phyloP scores from a whole-genome alignment of 176 grass and related monocot genomes.

The Triticum urartu region DNA sequence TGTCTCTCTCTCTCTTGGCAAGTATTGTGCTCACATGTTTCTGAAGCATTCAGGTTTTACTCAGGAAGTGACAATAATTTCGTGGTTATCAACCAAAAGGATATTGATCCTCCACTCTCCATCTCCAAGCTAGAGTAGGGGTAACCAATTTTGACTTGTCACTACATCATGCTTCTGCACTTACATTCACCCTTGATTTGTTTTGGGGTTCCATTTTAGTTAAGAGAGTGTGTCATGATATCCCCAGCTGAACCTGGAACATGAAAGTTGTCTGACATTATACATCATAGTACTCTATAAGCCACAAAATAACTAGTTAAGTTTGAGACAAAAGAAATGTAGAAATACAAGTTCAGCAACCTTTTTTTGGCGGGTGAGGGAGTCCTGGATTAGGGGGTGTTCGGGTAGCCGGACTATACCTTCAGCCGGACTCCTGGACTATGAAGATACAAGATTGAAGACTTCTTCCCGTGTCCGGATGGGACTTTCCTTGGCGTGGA shows the following conservation, averaged over 20 bases:
- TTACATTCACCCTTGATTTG: neutral
- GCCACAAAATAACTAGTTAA: neutral
- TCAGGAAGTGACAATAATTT: constrained; percentile 80
- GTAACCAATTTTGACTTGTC: constrained; percentile 27
- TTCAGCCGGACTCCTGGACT: too few relatives aligned
- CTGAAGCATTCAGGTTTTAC: constrained; percentile 55
- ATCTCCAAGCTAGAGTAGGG: constrained; percentile 90
- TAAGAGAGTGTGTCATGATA: neutral
- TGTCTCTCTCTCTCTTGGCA: neutral
- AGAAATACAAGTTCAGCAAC: neutral
- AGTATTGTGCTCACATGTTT: constrained; percentile 8
- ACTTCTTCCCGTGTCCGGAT: too few relatives aligned
- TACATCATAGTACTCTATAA: neutral
- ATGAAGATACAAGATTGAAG: too few relatives aligned
- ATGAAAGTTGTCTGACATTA: neutral
- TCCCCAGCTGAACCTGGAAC: neutral
- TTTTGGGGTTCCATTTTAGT: neutral
- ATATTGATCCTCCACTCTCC: constrained; percentile 87
- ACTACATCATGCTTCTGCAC: neutral
- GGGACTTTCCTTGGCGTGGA: too few relatives aligned
- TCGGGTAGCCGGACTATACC: too few relatives aligned
- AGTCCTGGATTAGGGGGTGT: too few relatives aligned
- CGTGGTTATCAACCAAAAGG: constrained; percentile 93
- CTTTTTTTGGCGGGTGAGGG: neutral
- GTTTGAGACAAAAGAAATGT: neutral